Evolutionary conservation across 768 basidiomycete species (phyloP), one percentile per base, ranked within the genome.

Genomic region (Leccinum ochraceum): DNA sequence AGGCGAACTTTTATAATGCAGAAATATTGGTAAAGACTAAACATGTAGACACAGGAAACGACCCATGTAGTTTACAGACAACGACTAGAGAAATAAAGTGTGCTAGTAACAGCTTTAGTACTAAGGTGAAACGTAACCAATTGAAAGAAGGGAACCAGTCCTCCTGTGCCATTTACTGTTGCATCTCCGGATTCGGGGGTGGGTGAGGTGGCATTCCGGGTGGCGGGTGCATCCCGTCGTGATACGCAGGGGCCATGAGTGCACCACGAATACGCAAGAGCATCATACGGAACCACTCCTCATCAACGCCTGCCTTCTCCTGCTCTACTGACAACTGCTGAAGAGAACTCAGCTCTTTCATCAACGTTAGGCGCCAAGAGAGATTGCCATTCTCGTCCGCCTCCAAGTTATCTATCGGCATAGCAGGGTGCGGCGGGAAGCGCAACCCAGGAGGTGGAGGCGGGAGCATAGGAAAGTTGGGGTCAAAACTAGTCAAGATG

Each of bases 281-380:
- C 90, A 94, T 93, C 84, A 90, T 87, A 63, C 88, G 78, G 67
- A 87, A 94, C 92, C 92, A 94, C 63, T 94, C 92, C 50, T 85
- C 86, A 54, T 90, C 90, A 3, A 83, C 87, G 32, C 88, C 88
- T 20, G 85, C 84, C 75, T 92, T 92, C 71, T 94, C 90, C 69
- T 93, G 92, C 66, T 93, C 88, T 9, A 76, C 81, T 0, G 92
- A 89, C n/a, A 92, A 76, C 63, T 88, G 86, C 67, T 89, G 86
- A 59, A 94, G 76, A 68, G 84, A 85, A 9, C 81, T 81, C 53
- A 94, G 81, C 75, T 94, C 92, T 71, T 93, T 93, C 58, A 87
- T 76, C 87, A 92, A 89, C 51, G 88, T 86, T 30, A 83, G 72
- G 54, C 87, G 85, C 92, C 92, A 94, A 72, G 89, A 85, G 39